Conservation (phyloP, 2,329 filamentous ascomycete genomes). For the Apiospora marii region DNA sequence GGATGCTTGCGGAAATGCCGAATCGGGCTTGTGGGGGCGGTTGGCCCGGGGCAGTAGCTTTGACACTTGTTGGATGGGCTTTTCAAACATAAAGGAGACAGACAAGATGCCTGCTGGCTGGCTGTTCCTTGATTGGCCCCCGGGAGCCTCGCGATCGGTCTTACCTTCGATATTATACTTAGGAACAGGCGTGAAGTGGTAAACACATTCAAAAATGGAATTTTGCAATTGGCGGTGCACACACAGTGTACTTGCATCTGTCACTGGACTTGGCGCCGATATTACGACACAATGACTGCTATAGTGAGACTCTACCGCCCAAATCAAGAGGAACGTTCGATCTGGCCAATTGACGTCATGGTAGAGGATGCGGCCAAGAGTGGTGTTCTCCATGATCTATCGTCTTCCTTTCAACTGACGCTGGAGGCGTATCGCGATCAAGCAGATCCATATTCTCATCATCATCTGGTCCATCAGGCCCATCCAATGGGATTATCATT, state of each 20-base stretch:
- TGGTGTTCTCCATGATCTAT: background rate
- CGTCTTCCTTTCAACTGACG: background rate
- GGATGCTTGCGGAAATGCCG: constrained; percentile 20
- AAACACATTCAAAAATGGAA: background rate
- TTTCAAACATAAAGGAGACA: constrained; percentile 18
- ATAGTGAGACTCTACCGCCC: constrained; percentile 13
- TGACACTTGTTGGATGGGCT: constrained; percentile 3
- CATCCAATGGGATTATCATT: background rate
- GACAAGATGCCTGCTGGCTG: constrained; percentile 8
- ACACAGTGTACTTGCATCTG: background rate
- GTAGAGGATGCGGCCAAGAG: background rate
- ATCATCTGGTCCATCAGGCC: background rate
- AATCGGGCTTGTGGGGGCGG: constrained; percentile 2
- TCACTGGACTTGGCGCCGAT: background rate
- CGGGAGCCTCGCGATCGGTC: background rate
- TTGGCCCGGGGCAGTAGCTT: constrained; percentile 7
- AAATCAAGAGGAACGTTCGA: constrained; percentile 11
- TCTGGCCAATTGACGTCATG: constrained; percentile 2
- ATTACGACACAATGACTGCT: constrained; percentile 11
- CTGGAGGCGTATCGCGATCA: background rate
- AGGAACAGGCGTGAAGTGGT: background rate
- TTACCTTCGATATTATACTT: too few relatives aligned
- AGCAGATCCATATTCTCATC: background rate
- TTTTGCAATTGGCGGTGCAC: background rate
- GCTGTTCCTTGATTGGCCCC: constrained; percentile 4